Evolutionary conservation across 768 basidiomycete species (phyloP).

Genomic region (Tulasnella sp.): DNA sequence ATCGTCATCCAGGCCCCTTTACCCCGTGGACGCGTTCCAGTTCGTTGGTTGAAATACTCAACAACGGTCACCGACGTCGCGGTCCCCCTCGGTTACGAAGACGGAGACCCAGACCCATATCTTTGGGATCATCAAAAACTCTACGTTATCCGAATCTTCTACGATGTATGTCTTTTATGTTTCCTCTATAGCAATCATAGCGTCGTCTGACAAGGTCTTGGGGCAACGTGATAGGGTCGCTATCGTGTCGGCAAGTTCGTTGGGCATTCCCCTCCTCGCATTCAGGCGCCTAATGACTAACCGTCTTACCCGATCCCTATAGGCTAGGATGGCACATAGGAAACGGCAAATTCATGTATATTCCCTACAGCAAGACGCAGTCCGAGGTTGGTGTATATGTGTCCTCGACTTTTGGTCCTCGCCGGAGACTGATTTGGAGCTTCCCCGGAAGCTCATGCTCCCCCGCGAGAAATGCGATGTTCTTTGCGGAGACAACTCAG

Average conservation of each 20-base stretch:
- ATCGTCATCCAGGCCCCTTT: neutral
- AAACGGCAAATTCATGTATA: neutral
- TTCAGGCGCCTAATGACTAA: too few species aligned
- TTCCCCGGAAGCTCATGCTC: neutral
- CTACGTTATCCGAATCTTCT: conserved; percentile 12
- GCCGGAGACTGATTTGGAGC: neutral
- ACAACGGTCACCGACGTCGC: conserved; percentile 11
- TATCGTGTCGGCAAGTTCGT: neutral
- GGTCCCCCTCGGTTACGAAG: conserved; percentile 20
- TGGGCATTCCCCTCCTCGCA: neutral
- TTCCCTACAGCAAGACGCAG: neutral
- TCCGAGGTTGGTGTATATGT: neutral
- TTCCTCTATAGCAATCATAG: neutral
- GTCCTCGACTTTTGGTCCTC: neutral
- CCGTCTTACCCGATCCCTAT: too few species aligned
- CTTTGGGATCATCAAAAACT: conserved; percentile 6
- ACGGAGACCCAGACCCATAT: neutral
- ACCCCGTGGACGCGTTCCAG: neutral
- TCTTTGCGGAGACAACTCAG: conserved; percentile 17
- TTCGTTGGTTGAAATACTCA: neutral
- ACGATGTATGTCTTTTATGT: neutral
- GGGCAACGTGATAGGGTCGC: neutral
- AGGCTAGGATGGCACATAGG: neutral
- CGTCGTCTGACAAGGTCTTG: neutral
- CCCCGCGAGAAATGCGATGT: conserved; percentile 2